A percentile compares a stretch with the other conserved stretches of the same genome.
Conservation (phyloP, 352 stramenopile species). For the Phytopythium montanum region DNA sequence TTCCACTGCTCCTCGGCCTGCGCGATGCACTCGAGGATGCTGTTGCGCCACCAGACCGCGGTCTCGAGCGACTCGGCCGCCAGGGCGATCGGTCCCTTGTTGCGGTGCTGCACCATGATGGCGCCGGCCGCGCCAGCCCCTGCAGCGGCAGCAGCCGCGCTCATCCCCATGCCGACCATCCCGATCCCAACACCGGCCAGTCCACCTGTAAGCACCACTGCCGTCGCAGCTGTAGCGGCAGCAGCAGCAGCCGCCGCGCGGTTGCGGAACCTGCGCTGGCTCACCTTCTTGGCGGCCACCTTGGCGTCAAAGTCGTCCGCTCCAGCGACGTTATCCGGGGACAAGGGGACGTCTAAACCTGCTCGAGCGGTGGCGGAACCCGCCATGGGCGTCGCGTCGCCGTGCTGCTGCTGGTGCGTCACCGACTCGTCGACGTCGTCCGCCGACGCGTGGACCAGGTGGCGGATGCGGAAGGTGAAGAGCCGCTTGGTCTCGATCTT, state of each 20-base stretch:
- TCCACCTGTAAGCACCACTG: slow-evolving; percentile 73
- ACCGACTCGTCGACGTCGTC: slow-evolving; percentile 46
- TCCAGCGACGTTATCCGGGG: slow-evolving; percentile 18
- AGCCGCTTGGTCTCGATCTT: slow-evolving; percentile 87
- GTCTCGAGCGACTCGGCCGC: slow-evolving; percentile 81
- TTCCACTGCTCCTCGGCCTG: slow-evolving; percentile 86
- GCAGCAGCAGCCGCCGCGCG: slow-evolving; percentile 61
- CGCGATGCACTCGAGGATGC: slow-evolving; percentile 79
- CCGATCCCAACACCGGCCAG: slow-evolving; percentile 75
- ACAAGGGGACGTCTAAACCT: slow-evolving; percentile 28
- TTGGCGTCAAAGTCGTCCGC: slow-evolving; percentile 37
- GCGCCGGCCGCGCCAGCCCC: slow-evolving; percentile 67
- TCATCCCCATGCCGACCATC: slow-evolving; percentile 80
- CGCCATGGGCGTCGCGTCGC: slow-evolving; percentile 19
- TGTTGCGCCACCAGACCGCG: slow-evolving; percentile 83
- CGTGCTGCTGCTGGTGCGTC: background rate
- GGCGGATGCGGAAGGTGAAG: slow-evolving; percentile 79
- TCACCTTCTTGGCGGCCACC: slow-evolving; percentile 38
- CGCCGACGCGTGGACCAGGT: slow-evolving; percentile 44
- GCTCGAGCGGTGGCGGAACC: slow-evolving; percentile 18
- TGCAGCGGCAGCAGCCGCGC: slow-evolving; percentile 61
- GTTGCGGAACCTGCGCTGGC: slow-evolving; percentile 55
- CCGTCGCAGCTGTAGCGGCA: slow-evolving; percentile 70
- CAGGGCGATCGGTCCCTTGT: slow-evolving; percentile 67
- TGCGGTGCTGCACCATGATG: slow-evolving; percentile 68